A percentile compares a stretch with the other conserved stretches of the same genome.
phyloP scores from a whole-genome alignment of 345 rosid species.

The Eucalyptus curtisii region DNA sequence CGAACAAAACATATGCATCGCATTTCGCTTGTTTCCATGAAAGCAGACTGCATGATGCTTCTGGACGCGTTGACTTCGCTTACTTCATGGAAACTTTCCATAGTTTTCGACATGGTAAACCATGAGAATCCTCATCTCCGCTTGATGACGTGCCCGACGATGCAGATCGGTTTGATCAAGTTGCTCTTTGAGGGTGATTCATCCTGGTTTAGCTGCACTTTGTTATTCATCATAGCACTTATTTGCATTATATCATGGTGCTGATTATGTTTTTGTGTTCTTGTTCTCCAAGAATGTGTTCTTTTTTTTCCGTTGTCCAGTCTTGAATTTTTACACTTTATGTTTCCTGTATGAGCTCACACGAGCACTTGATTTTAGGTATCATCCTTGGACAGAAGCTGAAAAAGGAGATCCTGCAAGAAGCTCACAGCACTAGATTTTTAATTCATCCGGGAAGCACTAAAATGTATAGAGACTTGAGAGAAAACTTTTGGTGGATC shows the following conservation, averaged over 20 bases:
- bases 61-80: not conserved
- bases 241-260: not conserved
- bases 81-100: not conserved
- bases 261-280: no score
- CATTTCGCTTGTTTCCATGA: not conserved
- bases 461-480: no score
- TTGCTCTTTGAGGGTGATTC: rapidly evolving
- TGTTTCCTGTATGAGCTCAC: not conserved
- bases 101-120: not conserved
- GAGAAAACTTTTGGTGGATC: no score
- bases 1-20: not conserved
- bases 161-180: rapidly evolving
- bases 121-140: not conserved
- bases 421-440: no score
- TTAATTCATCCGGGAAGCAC: no score
- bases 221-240: not conserved
- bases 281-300: no score
- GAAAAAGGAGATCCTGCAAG: no score
- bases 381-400: not conserved
- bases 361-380: not conserved
- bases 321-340: no score
- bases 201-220: no score
- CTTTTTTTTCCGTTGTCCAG: no score
- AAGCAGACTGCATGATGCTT: not conserved
- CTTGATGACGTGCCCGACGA: rapidly evolving